Conservation (phyloP, 306 rosid species). For the Nissolia schottii region DNA sequence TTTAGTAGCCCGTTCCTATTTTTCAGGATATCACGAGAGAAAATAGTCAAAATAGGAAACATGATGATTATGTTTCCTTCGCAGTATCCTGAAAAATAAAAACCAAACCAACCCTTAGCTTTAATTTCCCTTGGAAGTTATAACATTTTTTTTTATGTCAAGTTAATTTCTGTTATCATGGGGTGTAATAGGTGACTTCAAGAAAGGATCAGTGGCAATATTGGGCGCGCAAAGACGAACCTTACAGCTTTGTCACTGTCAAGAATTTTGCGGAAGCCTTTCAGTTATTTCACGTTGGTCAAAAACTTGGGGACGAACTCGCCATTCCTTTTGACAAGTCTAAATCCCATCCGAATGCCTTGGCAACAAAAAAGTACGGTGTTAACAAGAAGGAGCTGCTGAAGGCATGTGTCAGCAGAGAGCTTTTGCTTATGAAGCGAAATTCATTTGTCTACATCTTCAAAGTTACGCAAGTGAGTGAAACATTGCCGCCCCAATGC, state of each 20-base stretch:
- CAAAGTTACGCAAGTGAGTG: constrained; percentile 65
- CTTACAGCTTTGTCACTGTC: constrained; percentile 62
- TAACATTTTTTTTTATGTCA: neutral
- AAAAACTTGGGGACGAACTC: constrained; percentile 72
- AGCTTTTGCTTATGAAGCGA: constrained; percentile 82
- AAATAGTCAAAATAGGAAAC: too few relatives aligned
- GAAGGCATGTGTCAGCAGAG: constrained; percentile 72
- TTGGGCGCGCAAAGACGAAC: constrained; percentile 67
- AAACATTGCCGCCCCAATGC: neutral
- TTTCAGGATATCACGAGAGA: too few relatives aligned
- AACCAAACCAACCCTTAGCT: too few relatives aligned
- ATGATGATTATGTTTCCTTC: too few relatives aligned
- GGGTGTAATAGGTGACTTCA: constrained; percentile 41
- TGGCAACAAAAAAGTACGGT: constrained; percentile 67
- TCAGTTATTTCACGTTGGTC: constrained; percentile 63
- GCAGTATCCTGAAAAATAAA: too few relatives aligned
- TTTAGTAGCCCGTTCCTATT: too few relatives aligned
- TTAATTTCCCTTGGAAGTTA: too few relatives aligned
- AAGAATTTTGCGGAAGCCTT: constrained; percentile 67
- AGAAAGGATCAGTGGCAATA: constrained; percentile 80
- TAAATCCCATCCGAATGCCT: constrained; percentile 55
- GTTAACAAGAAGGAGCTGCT: constrained; percentile 59
- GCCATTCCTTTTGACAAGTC: constrained; percentile 65
- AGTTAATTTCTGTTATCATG: constrained; percentile 9
- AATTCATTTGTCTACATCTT: constrained; percentile 76